Evolutionary conservation across 345 rosid species (phyloP), one percentile per base, ranked within the genome.

Genomic region (Clausena lansium): DNA sequence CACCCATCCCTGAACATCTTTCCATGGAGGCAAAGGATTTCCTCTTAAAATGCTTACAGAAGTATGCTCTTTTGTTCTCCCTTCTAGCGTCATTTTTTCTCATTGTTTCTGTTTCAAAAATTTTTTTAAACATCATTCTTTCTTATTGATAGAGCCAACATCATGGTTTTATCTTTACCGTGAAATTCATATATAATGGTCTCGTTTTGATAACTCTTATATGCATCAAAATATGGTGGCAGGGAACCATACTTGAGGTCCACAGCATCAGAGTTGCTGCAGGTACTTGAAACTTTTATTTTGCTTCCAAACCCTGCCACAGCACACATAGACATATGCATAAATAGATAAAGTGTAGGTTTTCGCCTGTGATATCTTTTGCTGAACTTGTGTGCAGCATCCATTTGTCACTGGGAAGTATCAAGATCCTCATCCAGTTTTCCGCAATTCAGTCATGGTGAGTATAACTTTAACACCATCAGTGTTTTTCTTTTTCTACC

Each of bases 1-100:
- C 99, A 39, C 96, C 93, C 69, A 93, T 95, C 75, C 99, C 99
- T 52, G 96, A 91, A 77, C 91, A 93, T 84, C 96, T 95, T 45
- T 91, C 94, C 47, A 80, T 67, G 70, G 98, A 91, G 68, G 98
- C 97, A 68, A 93, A 93, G 86, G 96, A 93, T 84, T 86, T 95
- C 85, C 83, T 91, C 41, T 77, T 93, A 78, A 91, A 91, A 82
- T 95, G 99, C 82, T 87, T 93, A 75, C 93, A 92, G 78, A 89
- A 91, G 99, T 95, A 91, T 57, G 62, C 71, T 72, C 70, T 70
- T 77, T 67, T 35, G 13, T 75, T 64, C 5, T 58, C 65, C 67
- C 20, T 52, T 14, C 19, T 75, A 17, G 28, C 24, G 30, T 38
- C 55, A 41, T 64, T 9, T 55, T 20, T 59, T 69, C 8, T 19